Conservation (phyloP, 352 stramenopile genomes). For the Peronospora tabacina region DNA sequence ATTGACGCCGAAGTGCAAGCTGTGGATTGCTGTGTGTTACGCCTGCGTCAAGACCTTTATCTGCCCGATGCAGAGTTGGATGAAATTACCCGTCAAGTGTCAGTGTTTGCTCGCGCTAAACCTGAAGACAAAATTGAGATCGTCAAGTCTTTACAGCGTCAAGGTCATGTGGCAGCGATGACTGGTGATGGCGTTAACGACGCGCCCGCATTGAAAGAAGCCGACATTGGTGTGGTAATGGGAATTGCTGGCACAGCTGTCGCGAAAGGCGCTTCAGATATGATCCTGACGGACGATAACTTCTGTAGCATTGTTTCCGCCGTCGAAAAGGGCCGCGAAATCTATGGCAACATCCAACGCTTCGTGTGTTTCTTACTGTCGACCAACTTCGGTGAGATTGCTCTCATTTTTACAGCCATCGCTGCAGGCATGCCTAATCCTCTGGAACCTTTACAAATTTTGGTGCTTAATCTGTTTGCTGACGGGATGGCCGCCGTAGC, state of each 20-base stretch:
- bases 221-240: constrained; percentile 95
- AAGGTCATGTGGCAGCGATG: constrained; percentile 87
- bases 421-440: constrained; percentile 72
- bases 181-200: constrained; percentile 98
- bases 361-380: constrained; percentile 97
- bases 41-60: constrained; percentile 38
- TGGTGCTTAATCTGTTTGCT: constrained; percentile 98
- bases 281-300: constrained; percentile 97
- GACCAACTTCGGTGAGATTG: constrained; percentile 93
- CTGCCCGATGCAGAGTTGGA: constrained; percentile 72
- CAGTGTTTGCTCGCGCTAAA: constrained; percentile 93
- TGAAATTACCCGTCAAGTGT: constrained; percentile 59
- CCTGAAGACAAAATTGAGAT: constrained; percentile 94
- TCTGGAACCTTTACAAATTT: constrained; percentile 93
- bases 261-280: constrained; percentile 95
- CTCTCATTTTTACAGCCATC: constrained; percentile 69
- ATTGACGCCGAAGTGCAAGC: constrained; percentile 46
- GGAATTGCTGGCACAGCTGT: constrained; percentile 95
- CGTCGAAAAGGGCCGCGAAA: constrained; percentile 93
- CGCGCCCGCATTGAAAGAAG: constrained; percentile 92
- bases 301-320: constrained; percentile 96
- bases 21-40: constrained; percentile 59
- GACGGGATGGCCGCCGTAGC: constrained; percentile 79
- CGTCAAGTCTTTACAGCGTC: constrained; percentile 88
- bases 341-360: constrained; percentile 96